Base-by-base conservation (phyloP, 305 asterid genomes). In the Caryopteris hybrid region DNA sequence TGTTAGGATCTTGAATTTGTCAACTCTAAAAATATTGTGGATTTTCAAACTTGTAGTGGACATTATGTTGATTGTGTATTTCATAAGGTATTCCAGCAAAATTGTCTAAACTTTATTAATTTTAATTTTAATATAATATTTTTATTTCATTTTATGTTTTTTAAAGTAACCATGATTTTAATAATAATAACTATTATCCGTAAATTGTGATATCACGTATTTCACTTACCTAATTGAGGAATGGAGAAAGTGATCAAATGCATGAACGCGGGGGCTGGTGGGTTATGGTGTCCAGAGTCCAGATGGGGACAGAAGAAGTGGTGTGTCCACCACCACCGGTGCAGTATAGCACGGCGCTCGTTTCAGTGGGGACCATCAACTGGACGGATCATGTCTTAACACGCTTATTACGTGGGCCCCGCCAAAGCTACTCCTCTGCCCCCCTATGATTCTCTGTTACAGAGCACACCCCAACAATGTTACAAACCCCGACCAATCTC, bases 331-430 rank as follows among this genome's bases (percentile, higher is more conserved):
- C 18, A 74, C 68, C 18, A 48, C 20, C 58, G 21, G 64, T 20
- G 62, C 74, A 61, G 67, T 6, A 66, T 51, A 73, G 74, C 70
- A 62, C 55, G 38, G 68, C 50, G 53, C 59, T 46, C 45, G 59
- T 58, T 45, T 72, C 70, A 66, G 80, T 75, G 81, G 77, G 81
- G 70, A 54, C 74, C 71, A 66, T 25, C 38, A 2, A 45, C 5
- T 1, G 41, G 16, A 6, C 31, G 12, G 56, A 69, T 56, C 64
- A 6, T 48, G 51, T 45, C n/a, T n/a, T n/a, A n/a, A n/a, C n/a
- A n/a, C n/a, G n/a, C n/a, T n/a, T n/a, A n/a, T 43, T 42, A 20
- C 25, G 74, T 70, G 77, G 77, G 74, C 8, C 71, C 67, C 74
- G n/a, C 25, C 0, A 33, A 18, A 71, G 16, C 31, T 31, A 17